Evolutionary conservation across 179 eudicot species (phyloP).

Genomic region (Drosera spatulata): DNA sequence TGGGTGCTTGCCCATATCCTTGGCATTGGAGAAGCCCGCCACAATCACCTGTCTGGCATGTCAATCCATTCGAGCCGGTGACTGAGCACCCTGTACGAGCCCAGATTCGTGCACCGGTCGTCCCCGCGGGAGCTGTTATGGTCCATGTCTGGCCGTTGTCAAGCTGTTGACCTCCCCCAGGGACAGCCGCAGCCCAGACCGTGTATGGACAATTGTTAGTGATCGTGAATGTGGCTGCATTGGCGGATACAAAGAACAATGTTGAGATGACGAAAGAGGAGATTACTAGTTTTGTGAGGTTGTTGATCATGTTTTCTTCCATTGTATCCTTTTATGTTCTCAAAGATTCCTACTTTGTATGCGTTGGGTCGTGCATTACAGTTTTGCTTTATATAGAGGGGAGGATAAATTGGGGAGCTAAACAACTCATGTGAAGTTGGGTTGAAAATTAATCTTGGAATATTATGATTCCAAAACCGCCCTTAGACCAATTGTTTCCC

Average conservation of each 20-base stretch:
- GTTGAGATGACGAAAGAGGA: slow-evolving; percentile 4
- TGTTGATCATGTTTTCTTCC: slow-evolving; percentile 1
- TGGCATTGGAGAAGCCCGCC: slow-evolving; percentile 26
- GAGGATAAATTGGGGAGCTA: no score
- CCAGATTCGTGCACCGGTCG: slow-evolving; percentile 22
- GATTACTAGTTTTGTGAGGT: slow-evolving; percentile 5
- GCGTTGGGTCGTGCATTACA: no score
- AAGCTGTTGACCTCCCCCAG: slow-evolving; percentile 27
- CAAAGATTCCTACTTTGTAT: no score
- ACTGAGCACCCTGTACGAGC: slow-evolving; percentile 25
- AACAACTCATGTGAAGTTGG: no score
- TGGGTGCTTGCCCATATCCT: slow-evolving; percentile 20
- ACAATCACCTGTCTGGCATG: slow-evolving; percentile 29
- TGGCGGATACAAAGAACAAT: slow-evolving; percentile 5
- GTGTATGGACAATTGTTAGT: slow-evolving; percentile 22
- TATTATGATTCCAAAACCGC: no score
- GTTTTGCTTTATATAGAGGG: no score
- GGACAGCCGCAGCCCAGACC: slow-evolving; percentile 27
- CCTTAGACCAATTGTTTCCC: no score
- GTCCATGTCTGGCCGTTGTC: slow-evolving; percentile 18
- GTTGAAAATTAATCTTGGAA: no score
- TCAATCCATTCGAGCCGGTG: slow-evolving; percentile 6
- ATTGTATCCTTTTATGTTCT: not conserved
- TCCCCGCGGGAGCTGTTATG: slow-evolving; percentile 10
- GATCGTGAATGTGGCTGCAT: slow-evolving; percentile 21